Percentiles rank a stretch among this genome's conserved stretches.
Evolutionary conservation across 2,329 filamentous ascomycete genomes (phyloP).

Genomic region (Erysiphe pulchra): DNA sequence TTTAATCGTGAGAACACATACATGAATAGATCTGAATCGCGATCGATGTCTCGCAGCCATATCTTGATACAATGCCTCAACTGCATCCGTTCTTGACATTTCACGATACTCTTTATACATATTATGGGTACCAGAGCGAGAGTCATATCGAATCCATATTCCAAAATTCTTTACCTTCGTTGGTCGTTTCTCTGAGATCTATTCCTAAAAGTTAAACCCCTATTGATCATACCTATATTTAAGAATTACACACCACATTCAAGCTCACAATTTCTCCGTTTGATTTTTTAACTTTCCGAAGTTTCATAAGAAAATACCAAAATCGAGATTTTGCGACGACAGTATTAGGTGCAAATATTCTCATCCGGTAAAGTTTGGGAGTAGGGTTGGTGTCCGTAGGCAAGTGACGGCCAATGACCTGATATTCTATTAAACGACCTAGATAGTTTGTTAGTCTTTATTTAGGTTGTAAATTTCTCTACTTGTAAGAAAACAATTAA

Average conservation of each 20-base stretch:
- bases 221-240: slow-evolving; percentile 3
- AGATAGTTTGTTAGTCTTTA: background rate
- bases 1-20: slow-evolving; percentile 25
- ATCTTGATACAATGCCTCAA: slow-evolving; percentile 95
- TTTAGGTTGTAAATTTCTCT: too few species aligned
- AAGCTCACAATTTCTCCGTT: slow-evolving; percentile 97
- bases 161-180: slow-evolving; percentile 99
- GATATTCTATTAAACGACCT: slow-evolving; percentile 99
- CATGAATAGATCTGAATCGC: slow-evolving; percentile 95
- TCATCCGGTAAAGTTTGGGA: slow-evolving; percentile 99
- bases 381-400: slow-evolving; percentile 91
- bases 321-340: slow-evolving; percentile 99
- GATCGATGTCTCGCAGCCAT: slow-evolving; percentile 98
- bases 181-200: slow-evolving; percentile 98
- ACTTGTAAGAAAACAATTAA: too few species aligned
- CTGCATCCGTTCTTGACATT: slow-evolving; percentile 85
- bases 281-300: slow-evolving; percentile 99
- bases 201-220: background rate
- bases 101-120: slow-evolving; percentile 99
- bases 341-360: slow-evolving; percentile 93
- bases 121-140: slow-evolving; percentile 98
- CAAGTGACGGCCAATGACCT: slow-evolving; percentile 99
- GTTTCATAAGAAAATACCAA: slow-evolving; percentile 99
- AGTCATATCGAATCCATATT: slow-evolving; percentile 99
- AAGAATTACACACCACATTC: slow-evolving; percentile 51